These are phyloP conservation scores for Eragrostis tef DNA, from an alignment of 202 grass and related monocot genomes.

Conservation along the genomic window DNA sequence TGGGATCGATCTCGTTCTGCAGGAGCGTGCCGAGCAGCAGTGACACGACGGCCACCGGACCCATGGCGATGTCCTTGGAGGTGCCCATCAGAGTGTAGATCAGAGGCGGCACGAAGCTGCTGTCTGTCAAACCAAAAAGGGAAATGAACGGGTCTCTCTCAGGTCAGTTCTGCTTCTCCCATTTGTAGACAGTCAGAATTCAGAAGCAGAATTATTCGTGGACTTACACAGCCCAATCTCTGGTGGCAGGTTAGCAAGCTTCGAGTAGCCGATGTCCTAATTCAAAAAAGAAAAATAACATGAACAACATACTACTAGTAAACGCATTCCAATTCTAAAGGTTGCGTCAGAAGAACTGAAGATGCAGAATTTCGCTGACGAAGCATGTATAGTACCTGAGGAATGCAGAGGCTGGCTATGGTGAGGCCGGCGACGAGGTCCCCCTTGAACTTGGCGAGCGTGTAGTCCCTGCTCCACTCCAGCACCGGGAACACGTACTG, in stretches of 20 bases:
- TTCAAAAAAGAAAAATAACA: neutral
- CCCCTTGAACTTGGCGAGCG: conserved; percentile 63
- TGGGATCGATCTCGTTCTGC: conserved; percentile 61
- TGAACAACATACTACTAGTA: neutral
- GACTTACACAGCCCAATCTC: conserved; percentile 83
- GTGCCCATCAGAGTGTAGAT: conserved; percentile 83
- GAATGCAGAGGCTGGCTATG: conserved; percentile 90
- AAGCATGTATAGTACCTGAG: conserved; percentile 49
- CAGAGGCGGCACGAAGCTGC: conserved; percentile 82
- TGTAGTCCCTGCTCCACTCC: conserved; percentile 70
- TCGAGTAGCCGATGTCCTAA: conserved; percentile 84
- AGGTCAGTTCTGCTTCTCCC: neutral
- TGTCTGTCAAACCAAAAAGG: conserved; percentile 46
- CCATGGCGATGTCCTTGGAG: conserved; percentile 91
- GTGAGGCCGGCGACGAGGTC: conserved; percentile 69
- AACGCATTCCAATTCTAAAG: too few species aligned
- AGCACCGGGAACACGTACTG: conserved; percentile 71
- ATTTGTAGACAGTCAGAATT: neutral
- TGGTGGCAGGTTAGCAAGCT: conserved; percentile 67
- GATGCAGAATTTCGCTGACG: neutral
- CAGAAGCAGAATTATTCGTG: neutral
- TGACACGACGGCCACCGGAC: conserved; percentile 86
- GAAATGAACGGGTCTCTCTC: neutral
- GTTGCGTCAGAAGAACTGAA: neutral
- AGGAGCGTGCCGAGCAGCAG: conserved; percentile 78